Evolutionary conservation across 192 early-diverging fungal genomes (phyloP), one percentile per base, ranked within the genome.

Genomic region (Linnemannia hyalina): DNA sequence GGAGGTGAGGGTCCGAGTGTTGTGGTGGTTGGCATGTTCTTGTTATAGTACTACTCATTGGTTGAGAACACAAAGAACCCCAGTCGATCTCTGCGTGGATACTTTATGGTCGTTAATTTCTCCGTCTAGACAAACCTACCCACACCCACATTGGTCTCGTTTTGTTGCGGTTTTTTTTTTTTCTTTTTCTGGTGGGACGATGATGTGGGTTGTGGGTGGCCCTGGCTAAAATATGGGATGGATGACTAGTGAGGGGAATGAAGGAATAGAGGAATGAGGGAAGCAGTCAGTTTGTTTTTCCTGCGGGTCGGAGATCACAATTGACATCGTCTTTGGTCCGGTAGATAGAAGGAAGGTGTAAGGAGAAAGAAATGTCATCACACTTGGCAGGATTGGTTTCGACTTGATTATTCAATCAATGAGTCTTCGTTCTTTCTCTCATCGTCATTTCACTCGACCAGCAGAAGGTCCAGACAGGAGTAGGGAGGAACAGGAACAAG

Each of bases 231-330:
- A 60, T 20, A 22, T 20, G 18, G 10, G 5, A 57, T 65, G 29
- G 29, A 65, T 65, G 60, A 65, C 29, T 6, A 15, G 60, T 29
- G 11, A 32, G 1, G 60, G 18, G 5, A 52, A 22, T 20, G 20
- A 8, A 46, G 1, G 35, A 35, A 35, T 35, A 1, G 1, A 22
- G 49, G 26, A 11, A 3, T 29, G 26, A 29, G 26, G n/a, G 26
- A 57, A 6, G 52, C 5, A 6, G 60, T 65, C 29, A 10, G 26
- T 65, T 65, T 32, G 3, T 60, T 60, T 65, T 65, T 65, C 26
- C 29, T 65, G 60, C 60, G 60, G 60, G 60, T 32, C 60, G 60
- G 60, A 65, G 60, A 65, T 65, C 60, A 65, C 60, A 65, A 29
- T 1, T 65, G 2, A 32, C 60, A 57, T 23, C n/a, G 23, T 10